Evolutionary conservation across 768 basidiomycete species (phyloP), one percentile per base, ranked within the genome.

Genomic region (Cystofilobasidium ferigula): DNA sequence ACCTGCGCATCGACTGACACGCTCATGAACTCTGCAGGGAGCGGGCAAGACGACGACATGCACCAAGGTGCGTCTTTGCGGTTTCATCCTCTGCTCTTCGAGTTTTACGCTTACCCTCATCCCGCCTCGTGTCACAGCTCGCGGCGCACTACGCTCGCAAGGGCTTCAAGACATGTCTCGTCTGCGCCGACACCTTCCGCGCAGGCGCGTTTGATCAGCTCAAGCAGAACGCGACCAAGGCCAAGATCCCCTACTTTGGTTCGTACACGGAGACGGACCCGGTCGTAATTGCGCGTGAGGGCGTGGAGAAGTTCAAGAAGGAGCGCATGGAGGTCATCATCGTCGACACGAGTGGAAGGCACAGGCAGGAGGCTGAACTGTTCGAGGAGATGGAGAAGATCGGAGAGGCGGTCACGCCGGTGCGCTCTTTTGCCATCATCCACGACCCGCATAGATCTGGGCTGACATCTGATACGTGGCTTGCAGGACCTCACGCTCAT

Each of bases 11-110:
- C n/a, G n/a, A n/a, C 38, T 40, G 38, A 40, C 38, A 8, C 38
- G 38, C 38, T 9, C 38, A 9, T 40, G 38, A 12, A 9, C 6
- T n/a, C 45, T 16, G 7, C 71, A 94, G 89, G 92, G 92, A 58
- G 95, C 94, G 61, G 95, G 95, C 48, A 99, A 99, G 81, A 99
- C 95, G 6, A 99, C 95, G 26, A 97, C 94, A 45, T 99, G 95
- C 77, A 99, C 95, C 13, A 99, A 98, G 73, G 77, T 78, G 9
- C 36, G 74, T 64, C 45, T 6, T 20, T 35, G 0, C 1, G 13
- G 38, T 26, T 22, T 14, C 4, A 20, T 22, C 45, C 18, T 28
- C 47, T 40, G 18, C 38, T 30, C 12, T 34, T 14, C 59, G 54
- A 3, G 26, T 13, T 6, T n/a, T 3, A 7, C 47, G 22, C 40